phyloP scores from a whole-genome alignment of 495 filamentous ascomycete species.

The Daldinia loculata region DNA sequence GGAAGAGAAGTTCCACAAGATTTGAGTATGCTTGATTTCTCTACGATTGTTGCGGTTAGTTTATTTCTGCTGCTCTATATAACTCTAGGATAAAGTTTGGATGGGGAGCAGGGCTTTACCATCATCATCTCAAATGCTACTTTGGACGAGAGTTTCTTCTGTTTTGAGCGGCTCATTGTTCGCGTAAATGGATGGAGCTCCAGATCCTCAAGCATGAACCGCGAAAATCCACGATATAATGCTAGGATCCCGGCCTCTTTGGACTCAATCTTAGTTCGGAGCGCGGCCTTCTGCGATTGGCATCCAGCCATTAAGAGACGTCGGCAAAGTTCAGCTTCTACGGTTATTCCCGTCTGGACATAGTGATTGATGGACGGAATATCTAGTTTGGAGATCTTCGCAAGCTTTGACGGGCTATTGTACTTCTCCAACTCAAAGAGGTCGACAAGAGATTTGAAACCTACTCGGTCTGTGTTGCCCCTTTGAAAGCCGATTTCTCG shows the following conservation, averaged over 20 bases:
- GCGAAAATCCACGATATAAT: conserved; percentile 55
- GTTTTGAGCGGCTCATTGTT: conserved; percentile 38
- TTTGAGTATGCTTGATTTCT: conserved; percentile 56
- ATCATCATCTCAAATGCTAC: conserved; percentile 51
- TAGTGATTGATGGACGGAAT: conserved; percentile 41
- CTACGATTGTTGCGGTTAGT: conserved; percentile 16
- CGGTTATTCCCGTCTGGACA: conserved; percentile 44
- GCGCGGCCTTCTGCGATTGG: conserved; percentile 33
- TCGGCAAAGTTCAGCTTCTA: conserved; percentile 50
- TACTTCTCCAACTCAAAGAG: conserved; percentile 37
- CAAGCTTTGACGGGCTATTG: conserved; percentile 4
- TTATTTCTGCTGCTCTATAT: background rate
- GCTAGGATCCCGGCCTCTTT: conserved; percentile 48
- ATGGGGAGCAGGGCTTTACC: conserved; percentile 12
- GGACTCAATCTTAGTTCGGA: conserved; percentile 49
- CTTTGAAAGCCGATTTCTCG: conserved; percentile 27
- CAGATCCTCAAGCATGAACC: conserved; percentile 60
- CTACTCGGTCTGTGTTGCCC: conserved; percentile 27
- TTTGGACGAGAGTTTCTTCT: conserved; percentile 48
- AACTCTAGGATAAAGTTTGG: background rate
- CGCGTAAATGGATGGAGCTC: conserved; percentile 42
- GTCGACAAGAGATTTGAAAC: conserved; percentile 43
- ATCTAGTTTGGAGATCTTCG: conserved; percentile 7
- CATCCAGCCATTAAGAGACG: conserved; percentile 49
- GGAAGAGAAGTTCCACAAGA: conserved; percentile 51